A percentile compares a stretch with the other conserved stretches of the same genome.
phyloP scores from a whole-genome alignment of 2,329 filamentous ascomycete species.

The Sclerotinia trifoliorum region DNA sequence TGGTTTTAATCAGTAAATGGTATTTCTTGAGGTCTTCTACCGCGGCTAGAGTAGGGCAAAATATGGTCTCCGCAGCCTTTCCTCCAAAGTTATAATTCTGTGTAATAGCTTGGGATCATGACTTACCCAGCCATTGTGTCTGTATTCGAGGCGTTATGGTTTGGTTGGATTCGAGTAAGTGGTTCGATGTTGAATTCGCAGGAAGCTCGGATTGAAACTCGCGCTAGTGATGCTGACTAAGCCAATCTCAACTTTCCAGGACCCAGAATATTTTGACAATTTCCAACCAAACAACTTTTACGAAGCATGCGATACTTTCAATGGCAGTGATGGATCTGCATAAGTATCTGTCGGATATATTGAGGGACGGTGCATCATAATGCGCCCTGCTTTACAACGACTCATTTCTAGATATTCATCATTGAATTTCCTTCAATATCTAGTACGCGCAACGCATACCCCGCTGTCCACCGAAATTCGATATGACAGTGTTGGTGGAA shows the following conservation, averaged over 20 bases:
- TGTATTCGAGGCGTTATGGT: slow-evolving; percentile 24
- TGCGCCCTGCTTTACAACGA: slow-evolving; percentile 33
- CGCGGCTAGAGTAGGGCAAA: background rate
- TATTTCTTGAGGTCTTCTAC: background rate
- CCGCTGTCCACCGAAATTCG: slow-evolving; percentile 6
- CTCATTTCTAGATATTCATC: slow-evolving; percentile 37
- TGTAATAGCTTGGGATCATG: slow-evolving; percentile 5
- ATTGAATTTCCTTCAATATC: slow-evolving; percentile 32
- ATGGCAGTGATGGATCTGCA: slow-evolving; percentile 18
- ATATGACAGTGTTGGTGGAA: background rate
- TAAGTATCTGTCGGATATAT: background rate
- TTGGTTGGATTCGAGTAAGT: slow-evolving; percentile 21
- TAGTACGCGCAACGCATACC: slow-evolving; percentile 25
- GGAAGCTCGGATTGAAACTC: slow-evolving; percentile 22
- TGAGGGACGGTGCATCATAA: slow-evolving; percentile 23
- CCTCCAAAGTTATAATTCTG: background rate
- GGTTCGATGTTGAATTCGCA: slow-evolving; percentile 23
- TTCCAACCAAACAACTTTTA: slow-evolving; percentile 1
- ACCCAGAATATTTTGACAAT: slow-evolving; percentile 9
- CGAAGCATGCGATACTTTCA: slow-evolving; percentile 9
- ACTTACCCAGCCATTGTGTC: slow-evolving; percentile 40
- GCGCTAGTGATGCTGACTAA: slow-evolving; percentile 30
- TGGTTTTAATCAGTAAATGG: slow-evolving; percentile 14
- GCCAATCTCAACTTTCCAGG: background rate
- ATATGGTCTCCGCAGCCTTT: background rate